These are phyloP conservation scores for Kalmusia sp. DNA, from an alignment of 2,329 filamentous ascomycete genomes.

Conservation along the genomic window DNA sequence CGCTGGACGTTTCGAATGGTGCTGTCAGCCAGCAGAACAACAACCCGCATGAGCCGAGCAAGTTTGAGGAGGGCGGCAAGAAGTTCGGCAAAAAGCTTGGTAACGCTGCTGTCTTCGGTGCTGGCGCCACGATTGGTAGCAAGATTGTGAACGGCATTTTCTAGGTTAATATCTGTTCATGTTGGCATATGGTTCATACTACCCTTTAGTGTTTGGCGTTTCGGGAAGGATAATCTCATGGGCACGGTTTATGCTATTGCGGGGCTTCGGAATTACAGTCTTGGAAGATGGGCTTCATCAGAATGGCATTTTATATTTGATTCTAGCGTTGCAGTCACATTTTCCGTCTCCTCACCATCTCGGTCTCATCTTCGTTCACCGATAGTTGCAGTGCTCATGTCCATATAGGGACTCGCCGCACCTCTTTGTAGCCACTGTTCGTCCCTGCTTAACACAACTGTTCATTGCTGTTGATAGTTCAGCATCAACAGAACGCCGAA, in stretches of 20 bases:
- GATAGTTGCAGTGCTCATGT: no score
- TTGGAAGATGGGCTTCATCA: no score
- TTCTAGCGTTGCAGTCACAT: no score
- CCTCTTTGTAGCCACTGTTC: no score
- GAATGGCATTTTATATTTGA: neutral
- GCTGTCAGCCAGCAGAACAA: constrained; percentile 14
- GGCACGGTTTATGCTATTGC: neutral
- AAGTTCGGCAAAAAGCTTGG: constrained; percentile 97
- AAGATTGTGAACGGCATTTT: constrained; percentile 93
- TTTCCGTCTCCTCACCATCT: no score
- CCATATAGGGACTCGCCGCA: no score
- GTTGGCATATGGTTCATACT: constrained; percentile 2
- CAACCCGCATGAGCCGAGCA: constrained; percentile 60
- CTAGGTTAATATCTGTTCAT: constrained; percentile 52
- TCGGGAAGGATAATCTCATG: neutral
- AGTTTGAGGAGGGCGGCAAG: constrained; percentile 80
- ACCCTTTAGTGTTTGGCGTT: constrained; percentile 3
- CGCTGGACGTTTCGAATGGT: constrained; percentile 70
- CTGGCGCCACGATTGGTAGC: constrained; percentile 86
- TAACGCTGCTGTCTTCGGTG: constrained; percentile 86
- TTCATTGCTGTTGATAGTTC: no score
- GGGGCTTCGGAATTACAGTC: no score
- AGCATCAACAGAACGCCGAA: no score
- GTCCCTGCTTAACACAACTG: no score
- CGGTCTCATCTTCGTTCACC: no score